These are phyloP conservation scores for Rhamnella rubrinervis DNA, from an alignment of 331 rosid genomes.

Conservation along the genomic window DNA sequence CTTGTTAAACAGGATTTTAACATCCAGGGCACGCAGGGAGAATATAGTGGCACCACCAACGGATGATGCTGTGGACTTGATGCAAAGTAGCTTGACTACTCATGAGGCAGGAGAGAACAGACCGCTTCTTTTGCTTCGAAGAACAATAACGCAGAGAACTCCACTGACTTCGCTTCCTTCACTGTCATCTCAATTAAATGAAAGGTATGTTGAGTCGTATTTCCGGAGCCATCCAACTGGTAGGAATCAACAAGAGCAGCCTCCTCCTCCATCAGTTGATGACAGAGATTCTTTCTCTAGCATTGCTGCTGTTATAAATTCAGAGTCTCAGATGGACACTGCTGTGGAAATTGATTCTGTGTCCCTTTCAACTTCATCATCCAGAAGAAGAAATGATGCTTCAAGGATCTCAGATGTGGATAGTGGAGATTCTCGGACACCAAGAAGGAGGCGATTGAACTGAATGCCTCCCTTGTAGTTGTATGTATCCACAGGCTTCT, in stretches of 20 bases:
- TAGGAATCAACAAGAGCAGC: conserved; percentile 58
- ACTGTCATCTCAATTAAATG: conserved; percentile 56
- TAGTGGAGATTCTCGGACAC: conserved; percentile 88
- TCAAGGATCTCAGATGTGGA: conserved; percentile 80
- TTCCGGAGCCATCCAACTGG: conserved; percentile 46
- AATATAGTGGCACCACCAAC: conserved; percentile 39
- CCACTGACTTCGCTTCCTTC: conserved; percentile 35
- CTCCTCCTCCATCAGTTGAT: conserved; percentile 62
- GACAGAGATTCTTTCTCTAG: conserved; percentile 83
- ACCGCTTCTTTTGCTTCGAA: conserved; percentile 43
- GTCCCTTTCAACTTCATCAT: conserved; percentile 83
- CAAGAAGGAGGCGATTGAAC: conserved; percentile 76
- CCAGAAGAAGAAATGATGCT: conserved; percentile 73
- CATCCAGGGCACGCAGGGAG: conserved; percentile 71
- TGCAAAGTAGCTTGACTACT: conserved; percentile 34
- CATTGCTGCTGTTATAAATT: conserved; percentile 69
- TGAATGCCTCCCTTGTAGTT: conserved; percentile 30
- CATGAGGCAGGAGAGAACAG: conserved; percentile 53
- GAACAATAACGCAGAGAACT: conserved; percentile 52
- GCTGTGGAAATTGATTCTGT: conserved; percentile 90
- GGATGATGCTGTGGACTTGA: conserved; percentile 56
- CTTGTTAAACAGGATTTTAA: conserved; percentile 63
- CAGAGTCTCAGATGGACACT: conserved; percentile 83
- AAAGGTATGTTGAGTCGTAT: conserved; percentile 63
- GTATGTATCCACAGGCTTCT: too few species aligned